These are phyloP conservation scores for Oemleria cerasiformis DNA, from an alignment of 306 rosid genomes.

Conservation along the genomic window DNA sequence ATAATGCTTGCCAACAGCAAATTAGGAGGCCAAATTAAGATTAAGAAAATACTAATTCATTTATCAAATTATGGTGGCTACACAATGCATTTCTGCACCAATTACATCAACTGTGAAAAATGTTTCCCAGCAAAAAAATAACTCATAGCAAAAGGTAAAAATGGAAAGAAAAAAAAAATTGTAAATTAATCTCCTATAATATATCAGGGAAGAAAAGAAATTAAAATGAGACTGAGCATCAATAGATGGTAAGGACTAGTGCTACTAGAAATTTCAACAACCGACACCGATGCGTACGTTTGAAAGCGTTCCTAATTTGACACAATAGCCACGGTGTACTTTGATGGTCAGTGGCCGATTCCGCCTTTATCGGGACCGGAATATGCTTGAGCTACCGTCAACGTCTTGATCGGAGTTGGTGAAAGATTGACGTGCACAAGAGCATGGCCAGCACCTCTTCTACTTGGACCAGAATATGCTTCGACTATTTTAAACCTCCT, in stretches of 20 bases:
- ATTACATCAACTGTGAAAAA: not conserved
- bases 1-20: not conserved
- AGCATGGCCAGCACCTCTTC: constrained; percentile 37
- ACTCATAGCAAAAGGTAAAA: not conserved
- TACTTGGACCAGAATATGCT: constrained; percentile 64
- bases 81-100: not conserved
- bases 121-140: not conserved
- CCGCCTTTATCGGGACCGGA: constrained; percentile 18
- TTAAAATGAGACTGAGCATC: too few relatives aligned
- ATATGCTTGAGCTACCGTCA: constrained; percentile 7
- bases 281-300: too few relatives aligned
- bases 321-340: not conserved
- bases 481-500: constrained; percentile 26
- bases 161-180: not conserved
- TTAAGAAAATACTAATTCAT: too few relatives aligned
- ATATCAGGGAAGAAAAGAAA: too few relatives aligned
- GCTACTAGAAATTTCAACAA: too few relatives aligned
- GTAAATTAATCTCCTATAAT: not conserved
- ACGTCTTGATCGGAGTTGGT: constrained; percentile 6
- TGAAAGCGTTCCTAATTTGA: not conserved
- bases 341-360: constrained; percentile 11
- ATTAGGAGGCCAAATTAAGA: not conserved
- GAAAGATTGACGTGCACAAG: constrained; percentile 2
- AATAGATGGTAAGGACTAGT: too few relatives aligned
- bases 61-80: too few relatives aligned